Percentiles rank a stretch among this genome's conserved stretches.
Evolutionary conservation across 1,284 basidiomycete genomes (phyloP).

Genomic region (Tremellales sp.): DNA sequence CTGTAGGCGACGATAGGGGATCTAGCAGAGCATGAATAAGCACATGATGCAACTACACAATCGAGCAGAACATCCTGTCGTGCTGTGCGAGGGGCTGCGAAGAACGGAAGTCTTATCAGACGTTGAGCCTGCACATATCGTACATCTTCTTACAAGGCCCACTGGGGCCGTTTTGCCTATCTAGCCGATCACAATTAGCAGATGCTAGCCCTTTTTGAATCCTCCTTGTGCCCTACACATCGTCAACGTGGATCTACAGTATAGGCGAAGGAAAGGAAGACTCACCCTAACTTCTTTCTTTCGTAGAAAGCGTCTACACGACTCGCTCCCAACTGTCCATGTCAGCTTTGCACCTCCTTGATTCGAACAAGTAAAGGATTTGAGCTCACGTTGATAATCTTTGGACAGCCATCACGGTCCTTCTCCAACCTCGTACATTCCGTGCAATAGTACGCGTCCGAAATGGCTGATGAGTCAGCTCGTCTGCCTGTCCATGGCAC

Average conservation of each 20-base stretch:
- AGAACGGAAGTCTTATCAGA: no score
- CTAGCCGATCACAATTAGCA: no score
- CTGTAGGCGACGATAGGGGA: conserved; percentile 19
- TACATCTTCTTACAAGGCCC: no score
- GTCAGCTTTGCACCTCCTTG: conserved; percentile 2
- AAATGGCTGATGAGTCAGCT: conserved; percentile 64
- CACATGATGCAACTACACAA: no score
- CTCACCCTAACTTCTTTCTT: conserved; percentile 42
- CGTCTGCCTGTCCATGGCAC: background rate
- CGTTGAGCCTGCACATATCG: no score
- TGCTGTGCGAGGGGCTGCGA: no score
- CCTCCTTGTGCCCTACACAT: conserved; percentile 14
- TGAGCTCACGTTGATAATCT: conserved; percentile 75
- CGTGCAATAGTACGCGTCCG: conserved; percentile 95
- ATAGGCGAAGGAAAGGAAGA: background rate
- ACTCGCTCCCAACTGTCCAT: conserved; percentile 38
- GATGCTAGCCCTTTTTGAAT: conserved; percentile 34
- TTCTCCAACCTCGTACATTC: conserved; percentile 96
- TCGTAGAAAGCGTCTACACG: conserved; percentile 47
- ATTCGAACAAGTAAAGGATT: background rate
- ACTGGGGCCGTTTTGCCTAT: no score
- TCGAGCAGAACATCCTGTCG: no score
- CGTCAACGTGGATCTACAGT: background rate
- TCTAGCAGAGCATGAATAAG: no score
- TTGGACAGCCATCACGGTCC: conserved; percentile 96